Conservation (phyloP, 179 eudicot species). For the Spergularia azorica region DNA sequence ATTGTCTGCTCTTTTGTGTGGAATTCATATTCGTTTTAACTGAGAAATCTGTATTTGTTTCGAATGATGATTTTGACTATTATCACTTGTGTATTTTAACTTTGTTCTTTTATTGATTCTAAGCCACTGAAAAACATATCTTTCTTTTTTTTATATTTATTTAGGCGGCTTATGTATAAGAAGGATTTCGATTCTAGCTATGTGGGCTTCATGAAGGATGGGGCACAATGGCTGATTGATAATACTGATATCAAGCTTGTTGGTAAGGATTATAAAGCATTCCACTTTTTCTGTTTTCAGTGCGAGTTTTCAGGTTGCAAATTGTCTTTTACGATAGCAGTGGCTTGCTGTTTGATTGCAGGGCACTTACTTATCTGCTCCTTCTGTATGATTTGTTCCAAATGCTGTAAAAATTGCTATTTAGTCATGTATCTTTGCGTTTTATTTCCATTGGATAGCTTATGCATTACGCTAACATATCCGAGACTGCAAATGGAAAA, state of each 20-base stretch:
- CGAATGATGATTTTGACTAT: background rate
- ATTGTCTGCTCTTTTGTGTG: too few relatives aligned
- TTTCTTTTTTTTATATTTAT: background rate
- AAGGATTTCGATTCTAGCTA: slow-evolving; percentile 59
- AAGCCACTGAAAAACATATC: too few relatives aligned
- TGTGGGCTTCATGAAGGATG: slow-evolving; percentile 64
- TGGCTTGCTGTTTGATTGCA: background rate
- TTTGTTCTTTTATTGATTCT: too few relatives aligned
- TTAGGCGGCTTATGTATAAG: slow-evolving; percentile 56
- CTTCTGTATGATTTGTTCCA: background rate
- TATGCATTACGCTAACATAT: too few relatives aligned
- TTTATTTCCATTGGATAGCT: too few relatives aligned
- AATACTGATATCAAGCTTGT: slow-evolving; percentile 69
- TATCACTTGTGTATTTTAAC: too few relatives aligned
- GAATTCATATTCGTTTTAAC: too few relatives aligned
- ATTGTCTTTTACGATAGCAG: background rate
- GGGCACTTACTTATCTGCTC: background rate
- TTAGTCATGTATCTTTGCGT: too few relatives aligned
- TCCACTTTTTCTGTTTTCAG: too few relatives aligned
- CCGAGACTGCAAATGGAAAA: too few relatives aligned
- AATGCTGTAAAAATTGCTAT: too few relatives aligned
- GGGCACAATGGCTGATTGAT: slow-evolving; percentile 66
- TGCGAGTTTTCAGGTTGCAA: background rate
- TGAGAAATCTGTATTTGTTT: too few relatives aligned
- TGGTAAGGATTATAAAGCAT: slow-evolving; percentile 39